Evolutionary conservation across 2,329 filamentous ascomycete species (phyloP).

Genomic region (Falciphora oryzae): DNA sequence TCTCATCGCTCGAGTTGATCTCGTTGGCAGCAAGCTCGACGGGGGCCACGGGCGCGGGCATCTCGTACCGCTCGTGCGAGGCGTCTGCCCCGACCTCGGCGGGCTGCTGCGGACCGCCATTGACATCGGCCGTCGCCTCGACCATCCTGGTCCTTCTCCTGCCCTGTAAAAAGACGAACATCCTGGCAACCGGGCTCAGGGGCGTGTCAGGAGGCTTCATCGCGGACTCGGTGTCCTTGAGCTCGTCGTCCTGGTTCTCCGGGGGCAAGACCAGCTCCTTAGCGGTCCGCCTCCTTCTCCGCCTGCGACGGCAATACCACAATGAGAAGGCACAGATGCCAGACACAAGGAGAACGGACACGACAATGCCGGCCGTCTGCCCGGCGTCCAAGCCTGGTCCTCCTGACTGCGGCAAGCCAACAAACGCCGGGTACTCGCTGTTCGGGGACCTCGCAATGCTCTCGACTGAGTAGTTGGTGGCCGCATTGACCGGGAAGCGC

Average conservation of each 20-base stretch:
- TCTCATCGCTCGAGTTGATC: constrained; percentile 31
- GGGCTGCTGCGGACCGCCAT: constrained; percentile 27
- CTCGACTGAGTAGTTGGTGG: constrained; percentile 33
- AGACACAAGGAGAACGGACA: constrained; percentile 32
- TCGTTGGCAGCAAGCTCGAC: constrained; percentile 43
- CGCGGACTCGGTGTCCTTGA: constrained; percentile 29
- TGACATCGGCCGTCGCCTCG: constrained; percentile 15
- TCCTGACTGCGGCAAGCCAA: constrained; percentile 17
- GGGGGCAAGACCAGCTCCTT: constrained; percentile 14
- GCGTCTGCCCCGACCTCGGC: constrained; percentile 36
- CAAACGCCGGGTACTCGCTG: constrained; percentile 41
- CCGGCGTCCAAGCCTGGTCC: constrained; percentile 29
- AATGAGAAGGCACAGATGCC: constrained; percentile 24
- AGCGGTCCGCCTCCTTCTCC: constrained; percentile 21
- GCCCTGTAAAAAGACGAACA: constrained; percentile 38
- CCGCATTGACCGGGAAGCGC: constrained; percentile 39
- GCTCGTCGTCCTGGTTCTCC: constrained; percentile 20
- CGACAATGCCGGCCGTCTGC: constrained; percentile 40
- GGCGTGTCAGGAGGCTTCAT: constrained; percentile 27
- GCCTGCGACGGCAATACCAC: constrained; percentile 27
- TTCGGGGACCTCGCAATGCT: constrained; percentile 36
- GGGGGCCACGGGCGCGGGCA: constrained; percentile 40
- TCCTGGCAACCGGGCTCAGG: constrained; percentile 30
- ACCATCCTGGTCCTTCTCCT: constrained; percentile 27
- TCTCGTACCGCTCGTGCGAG: constrained; percentile 45